These are phyloP conservation scores for Magnolia sinica DNA, from an alignment of 164 flowering plant genomes.

Conservation along the genomic window DNA sequence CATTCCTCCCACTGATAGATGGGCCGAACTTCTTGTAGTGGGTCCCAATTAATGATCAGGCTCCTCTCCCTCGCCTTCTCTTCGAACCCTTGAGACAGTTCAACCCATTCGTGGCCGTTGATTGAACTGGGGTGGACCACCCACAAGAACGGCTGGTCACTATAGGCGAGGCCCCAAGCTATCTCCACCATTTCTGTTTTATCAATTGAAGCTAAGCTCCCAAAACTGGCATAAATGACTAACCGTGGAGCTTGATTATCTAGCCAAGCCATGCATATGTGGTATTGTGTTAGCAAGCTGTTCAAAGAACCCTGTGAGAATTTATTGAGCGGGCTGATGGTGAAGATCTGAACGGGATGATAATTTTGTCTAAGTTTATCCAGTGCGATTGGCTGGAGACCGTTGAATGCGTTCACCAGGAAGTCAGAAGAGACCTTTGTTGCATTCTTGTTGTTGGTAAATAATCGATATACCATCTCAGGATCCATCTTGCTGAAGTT, in stretches of 20 bases:
- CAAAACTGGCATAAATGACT: conserved; percentile 38
- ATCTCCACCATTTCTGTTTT: conserved; percentile 21
- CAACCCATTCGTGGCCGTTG: conserved; percentile 18
- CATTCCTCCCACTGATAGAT: conserved; percentile 30
- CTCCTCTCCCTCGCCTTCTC: conserved; percentile 20
- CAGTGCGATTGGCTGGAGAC: conserved; percentile 16
- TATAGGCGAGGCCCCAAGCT: conserved; percentile 35
- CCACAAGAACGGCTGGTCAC: conserved; percentile 37
- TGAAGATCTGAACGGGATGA: conserved; percentile 20
- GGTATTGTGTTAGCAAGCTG: conserved; percentile 26
- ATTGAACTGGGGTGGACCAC: conserved; percentile 40
- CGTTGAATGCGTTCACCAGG: conserved; percentile 28
- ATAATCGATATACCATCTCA: background rate
- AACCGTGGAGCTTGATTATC: conserved; percentile 28
- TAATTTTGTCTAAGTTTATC: conserved; percentile 4
- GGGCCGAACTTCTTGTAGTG: conserved; percentile 27
- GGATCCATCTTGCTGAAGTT: background rate
- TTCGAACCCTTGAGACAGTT: conserved; percentile 6
- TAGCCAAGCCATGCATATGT: conserved; percentile 30
- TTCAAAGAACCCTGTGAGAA: conserved; percentile 9
- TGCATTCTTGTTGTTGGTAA: background rate
- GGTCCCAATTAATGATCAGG: conserved; percentile 28
- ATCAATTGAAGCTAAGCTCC: conserved; percentile 31
- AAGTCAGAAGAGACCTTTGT: conserved; percentile 23
- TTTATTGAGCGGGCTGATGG: conserved; percentile 40